Evolutionary conservation across 2,329 filamentous ascomycete genomes (phyloP).

Genomic region (Dothistroma pini): DNA sequence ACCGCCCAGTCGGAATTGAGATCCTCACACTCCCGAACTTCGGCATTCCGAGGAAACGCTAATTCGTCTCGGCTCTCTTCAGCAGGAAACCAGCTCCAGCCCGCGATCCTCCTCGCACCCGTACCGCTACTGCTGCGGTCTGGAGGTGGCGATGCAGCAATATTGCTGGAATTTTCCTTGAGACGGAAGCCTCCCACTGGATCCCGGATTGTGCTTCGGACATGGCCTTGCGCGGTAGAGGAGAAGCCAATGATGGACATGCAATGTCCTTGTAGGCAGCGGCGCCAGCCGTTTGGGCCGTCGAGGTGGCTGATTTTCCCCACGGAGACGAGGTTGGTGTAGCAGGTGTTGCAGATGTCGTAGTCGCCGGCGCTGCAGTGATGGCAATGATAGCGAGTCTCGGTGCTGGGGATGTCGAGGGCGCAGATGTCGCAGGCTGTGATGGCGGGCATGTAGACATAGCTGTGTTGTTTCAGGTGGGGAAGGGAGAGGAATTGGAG

Average conservation of each 20-base stretch:
- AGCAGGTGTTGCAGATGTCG: conserved; percentile 78
- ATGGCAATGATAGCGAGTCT: conserved; percentile 75
- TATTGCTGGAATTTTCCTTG: conserved; percentile 42
- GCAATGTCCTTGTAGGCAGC: conserved; percentile 75
- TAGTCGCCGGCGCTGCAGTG: conserved; percentile 77
- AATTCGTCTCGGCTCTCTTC: conserved; percentile 67
- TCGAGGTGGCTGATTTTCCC: conserved; percentile 70
- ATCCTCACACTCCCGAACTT: conserved; percentile 78
- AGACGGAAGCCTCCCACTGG: conserved; percentile 73
- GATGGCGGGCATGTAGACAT: conserved; percentile 48
- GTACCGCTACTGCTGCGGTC: neutral
- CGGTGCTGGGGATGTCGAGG: conserved; percentile 64
- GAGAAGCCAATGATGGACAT: conserved; percentile 80
- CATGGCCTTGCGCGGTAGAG: conserved; percentile 57
- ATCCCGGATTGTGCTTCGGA: conserved; percentile 65
- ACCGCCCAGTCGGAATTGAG: conserved; percentile 89
- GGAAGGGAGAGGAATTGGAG: conserved; percentile 26
- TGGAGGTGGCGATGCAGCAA: conserved; percentile 33
- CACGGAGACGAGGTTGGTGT: conserved; percentile 60
- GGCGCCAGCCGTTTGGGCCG: conserved; percentile 75
- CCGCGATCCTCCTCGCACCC: conserved; percentile 41
- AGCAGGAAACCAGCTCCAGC: conserved; percentile 64
- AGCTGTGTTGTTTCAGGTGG: conserved; percentile 41
- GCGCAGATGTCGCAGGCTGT: conserved; percentile 79
- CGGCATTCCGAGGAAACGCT: conserved; percentile 76